Evolutionary conservation across 2,329 filamentous ascomycete genomes (phyloP).

Genomic region (Cercospora sojina): DNA sequence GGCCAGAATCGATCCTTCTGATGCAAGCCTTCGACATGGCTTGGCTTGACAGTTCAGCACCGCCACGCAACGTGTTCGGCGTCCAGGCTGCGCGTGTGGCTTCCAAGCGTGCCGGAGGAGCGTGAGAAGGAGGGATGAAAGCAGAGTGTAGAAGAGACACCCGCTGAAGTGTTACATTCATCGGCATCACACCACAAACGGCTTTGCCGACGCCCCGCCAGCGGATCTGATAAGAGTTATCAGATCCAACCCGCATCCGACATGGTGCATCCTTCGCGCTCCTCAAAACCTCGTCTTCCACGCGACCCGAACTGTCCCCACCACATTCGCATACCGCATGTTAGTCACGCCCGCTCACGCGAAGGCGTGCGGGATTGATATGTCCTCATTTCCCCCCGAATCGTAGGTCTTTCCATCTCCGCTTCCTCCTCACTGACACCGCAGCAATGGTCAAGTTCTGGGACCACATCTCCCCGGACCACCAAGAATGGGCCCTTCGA

Average conservation of each 20-base stretch:
- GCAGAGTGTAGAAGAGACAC: no score
- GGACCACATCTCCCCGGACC: conserved; percentile 54
- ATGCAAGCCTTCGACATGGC: no score
- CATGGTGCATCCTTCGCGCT: conserved; percentile 1
- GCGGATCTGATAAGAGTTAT: neutral
- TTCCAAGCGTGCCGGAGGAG: no score
- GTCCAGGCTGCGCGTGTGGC: no score
- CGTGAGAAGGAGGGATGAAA: no score
- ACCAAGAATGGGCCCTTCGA: conserved; percentile 62
- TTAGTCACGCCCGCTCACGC: neutral
- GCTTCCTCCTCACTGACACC: neutral
- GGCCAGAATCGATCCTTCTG: no score
- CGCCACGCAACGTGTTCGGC: no score
- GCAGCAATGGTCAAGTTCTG: conserved; percentile 59
- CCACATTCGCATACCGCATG: neutral
- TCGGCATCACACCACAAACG: neutral
- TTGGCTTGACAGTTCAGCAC: no score
- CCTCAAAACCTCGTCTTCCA: neutral
- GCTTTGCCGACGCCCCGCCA: neutral
- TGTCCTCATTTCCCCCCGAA: neutral
- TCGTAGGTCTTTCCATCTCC: neutral
- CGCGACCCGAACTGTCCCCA: neutral
- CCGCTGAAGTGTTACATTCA: neutral
- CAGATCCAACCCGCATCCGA: neutral
- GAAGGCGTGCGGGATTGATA: neutral